Evolutionary conservation across 495 filamentous ascomycete genomes (phyloP).

Genomic region (Jackrogersella multiformis): DNA sequence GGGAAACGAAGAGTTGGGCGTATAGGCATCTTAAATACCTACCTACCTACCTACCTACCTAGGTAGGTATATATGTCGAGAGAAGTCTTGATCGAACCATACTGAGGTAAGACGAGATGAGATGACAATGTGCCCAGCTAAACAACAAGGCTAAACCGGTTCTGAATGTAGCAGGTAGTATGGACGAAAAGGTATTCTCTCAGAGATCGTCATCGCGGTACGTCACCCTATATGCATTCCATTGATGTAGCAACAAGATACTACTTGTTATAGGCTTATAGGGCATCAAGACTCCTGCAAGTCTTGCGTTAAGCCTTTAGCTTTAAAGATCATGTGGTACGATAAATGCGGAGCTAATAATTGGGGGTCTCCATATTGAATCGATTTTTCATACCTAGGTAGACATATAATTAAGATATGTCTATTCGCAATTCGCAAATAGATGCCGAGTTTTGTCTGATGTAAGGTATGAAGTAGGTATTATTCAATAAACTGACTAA

Average conservation of each 20-base stretch:
- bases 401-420: too few relatives aligned
- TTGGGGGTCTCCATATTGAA: background rate
- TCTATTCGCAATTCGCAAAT: slow-evolving; percentile 2
- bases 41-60: too few relatives aligned
- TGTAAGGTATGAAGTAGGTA: too few relatives aligned
- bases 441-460: background rate
- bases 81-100: background rate
- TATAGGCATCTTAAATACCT: background rate
- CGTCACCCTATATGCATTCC: slow-evolving; percentile 30
- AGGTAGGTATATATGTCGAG: too few relatives aligned
- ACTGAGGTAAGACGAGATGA: background rate
- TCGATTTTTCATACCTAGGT: slow-evolving; percentile 2
- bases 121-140: background rate
- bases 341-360: slow-evolving; percentile 1
- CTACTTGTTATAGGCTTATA: slow-evolving; percentile 14
- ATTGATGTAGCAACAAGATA: slow-evolving; percentile 1
- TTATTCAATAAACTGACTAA: background rate
- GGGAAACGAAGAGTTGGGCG: background rate
- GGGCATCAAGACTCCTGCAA: slow-evolving; percentile 20
- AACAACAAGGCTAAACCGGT: slow-evolving; percentile 11
- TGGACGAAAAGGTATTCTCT: slow-evolving; percentile 4
- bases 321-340: slow-evolving; percentile 24
- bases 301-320: slow-evolving; percentile 19
- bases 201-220: slow-evolving; percentile 30
- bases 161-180: slow-evolving; percentile 29